Evolutionary conservation across 768 basidiomycete genomes (phyloP).

Genomic region (Phanerochaete sordida): DNA sequence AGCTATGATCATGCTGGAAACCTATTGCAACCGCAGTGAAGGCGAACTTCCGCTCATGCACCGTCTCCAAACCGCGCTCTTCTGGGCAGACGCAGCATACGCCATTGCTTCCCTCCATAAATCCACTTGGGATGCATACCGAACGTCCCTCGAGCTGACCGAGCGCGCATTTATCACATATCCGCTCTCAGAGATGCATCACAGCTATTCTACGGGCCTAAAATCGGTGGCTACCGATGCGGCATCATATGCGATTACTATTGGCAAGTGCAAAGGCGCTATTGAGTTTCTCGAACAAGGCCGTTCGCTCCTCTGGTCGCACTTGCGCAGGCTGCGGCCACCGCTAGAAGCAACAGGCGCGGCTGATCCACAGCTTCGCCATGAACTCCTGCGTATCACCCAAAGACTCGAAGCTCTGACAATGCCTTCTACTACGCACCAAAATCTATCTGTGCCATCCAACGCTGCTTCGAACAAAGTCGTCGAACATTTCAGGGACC

Average conservation of each 20-base stretch:
- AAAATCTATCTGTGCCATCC: neutral
- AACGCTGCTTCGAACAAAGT: neutral
- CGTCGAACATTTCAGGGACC: neutral
- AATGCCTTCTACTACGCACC: neutral
- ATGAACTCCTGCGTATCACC: neutral
- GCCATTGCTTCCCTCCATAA: neutral
- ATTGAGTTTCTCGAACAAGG: neutral
- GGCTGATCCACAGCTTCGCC: conserved; percentile 29
- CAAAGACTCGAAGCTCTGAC: neutral
- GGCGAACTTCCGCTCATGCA: neutral
- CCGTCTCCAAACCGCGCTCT: too few relatives aligned
- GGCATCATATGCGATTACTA: neutral
- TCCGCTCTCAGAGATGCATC: neutral
- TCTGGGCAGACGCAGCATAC: too few relatives aligned
- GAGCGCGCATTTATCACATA: neutral
- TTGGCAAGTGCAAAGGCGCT: neutral
- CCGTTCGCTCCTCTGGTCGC: neutral
- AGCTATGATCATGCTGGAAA: too few relatives aligned
- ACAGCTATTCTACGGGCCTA: neutral
- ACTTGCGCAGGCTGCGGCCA: neutral
- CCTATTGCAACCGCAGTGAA: too few relatives aligned
- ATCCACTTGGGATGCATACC: neutral
- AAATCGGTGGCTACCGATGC: neutral
- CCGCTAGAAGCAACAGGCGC: neutral
- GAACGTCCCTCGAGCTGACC: neutral